A percentile compares a stretch with the other conserved stretches of the same genome.
Conservation (phyloP, 2,329 filamentous ascomycete species). For the Sarocladium brachiariae region DNA sequence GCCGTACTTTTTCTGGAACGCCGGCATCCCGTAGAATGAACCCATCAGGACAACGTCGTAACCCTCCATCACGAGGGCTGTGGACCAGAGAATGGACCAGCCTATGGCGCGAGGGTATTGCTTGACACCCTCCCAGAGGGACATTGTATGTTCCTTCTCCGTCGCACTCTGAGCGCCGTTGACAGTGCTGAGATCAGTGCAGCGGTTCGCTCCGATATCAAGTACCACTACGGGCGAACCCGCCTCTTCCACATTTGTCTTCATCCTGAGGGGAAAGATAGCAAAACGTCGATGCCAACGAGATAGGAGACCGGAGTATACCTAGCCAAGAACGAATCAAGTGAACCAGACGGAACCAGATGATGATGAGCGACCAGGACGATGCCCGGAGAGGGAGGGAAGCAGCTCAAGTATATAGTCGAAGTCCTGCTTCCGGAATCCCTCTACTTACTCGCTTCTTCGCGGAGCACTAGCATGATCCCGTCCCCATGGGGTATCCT, state of each 20-base stretch:
- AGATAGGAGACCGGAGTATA: too few species aligned
- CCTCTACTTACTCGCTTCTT: too few species aligned
- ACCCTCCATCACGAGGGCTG: conserved; percentile 34
- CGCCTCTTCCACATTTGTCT: neutral
- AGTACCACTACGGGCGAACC: neutral
- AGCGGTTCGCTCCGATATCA: neutral
- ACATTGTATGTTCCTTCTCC: conserved; percentile 31
- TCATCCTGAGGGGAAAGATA: neutral
- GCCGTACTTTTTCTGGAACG: conserved; percentile 44
- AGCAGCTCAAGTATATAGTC: neutral
- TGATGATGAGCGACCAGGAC: too few species aligned
- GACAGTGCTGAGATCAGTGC: neutral
- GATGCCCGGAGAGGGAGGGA: too few species aligned
- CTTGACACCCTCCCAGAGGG: conserved; percentile 27
- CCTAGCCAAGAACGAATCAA: too few species aligned
- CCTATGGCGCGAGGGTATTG: conserved; percentile 35
- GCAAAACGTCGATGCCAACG: neutral
- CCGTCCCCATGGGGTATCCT: neutral
- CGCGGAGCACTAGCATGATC: neutral
- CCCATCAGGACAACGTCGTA: conserved; percentile 35
- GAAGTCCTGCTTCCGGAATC: too few species aligned
- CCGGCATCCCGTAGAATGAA: conserved; percentile 33
- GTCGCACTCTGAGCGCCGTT: conserved; percentile 30
- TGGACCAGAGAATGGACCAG: conserved; percentile 35
- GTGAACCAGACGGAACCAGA: too few species aligned